Percentiles rank a stretch among this genome's conserved stretches.
These are phyloP conservation scores for Basipetospora chlamydospora DNA, from an alignment of 2,329 filamentous ascomycete species.

Conservation along the genomic window DNA sequence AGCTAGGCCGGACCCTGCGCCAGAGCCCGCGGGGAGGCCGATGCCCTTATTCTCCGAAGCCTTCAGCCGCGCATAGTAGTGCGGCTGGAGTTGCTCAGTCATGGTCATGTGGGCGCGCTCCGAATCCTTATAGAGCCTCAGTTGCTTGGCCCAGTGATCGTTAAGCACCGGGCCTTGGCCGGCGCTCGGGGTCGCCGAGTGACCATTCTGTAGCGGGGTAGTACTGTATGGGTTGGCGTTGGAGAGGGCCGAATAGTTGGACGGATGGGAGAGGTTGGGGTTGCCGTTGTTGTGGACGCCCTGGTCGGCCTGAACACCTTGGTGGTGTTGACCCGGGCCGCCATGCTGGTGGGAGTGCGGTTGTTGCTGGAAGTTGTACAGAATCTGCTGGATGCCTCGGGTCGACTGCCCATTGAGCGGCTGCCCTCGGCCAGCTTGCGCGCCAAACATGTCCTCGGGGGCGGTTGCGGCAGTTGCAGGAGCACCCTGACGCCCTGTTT, in stretches of 20 bases:
- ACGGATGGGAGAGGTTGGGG: slow-evolving; percentile 8
- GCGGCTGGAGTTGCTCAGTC: slow-evolving; percentile 48
- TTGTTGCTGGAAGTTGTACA: slow-evolving; percentile 54
- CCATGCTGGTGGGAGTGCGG: slow-evolving; percentile 41
- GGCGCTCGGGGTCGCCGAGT: slow-evolving; percentile 30
- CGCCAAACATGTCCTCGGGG: slow-evolving; percentile 5
- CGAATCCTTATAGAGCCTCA: slow-evolving; percentile 65
- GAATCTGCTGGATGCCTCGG: slow-evolving; percentile 29
- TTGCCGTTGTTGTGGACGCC: slow-evolving; percentile 38
- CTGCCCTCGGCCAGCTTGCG: slow-evolving; percentile 6
- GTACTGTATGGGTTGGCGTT: slow-evolving; percentile 47
- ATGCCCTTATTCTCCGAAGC: slow-evolving; percentile 57
- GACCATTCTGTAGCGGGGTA: slow-evolving; percentile 41
- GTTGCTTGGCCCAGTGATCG: slow-evolving; percentile 78
- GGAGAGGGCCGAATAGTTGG: slow-evolving; percentile 26
- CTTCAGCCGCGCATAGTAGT: slow-evolving; percentile 59
- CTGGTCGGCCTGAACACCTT: slow-evolving; percentile 35
- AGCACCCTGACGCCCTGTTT: no score
- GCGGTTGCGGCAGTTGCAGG: neutral
- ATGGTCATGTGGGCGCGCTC: slow-evolving; percentile 59
- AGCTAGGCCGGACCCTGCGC: slow-evolving; percentile 26
- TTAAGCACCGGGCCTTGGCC: slow-evolving; percentile 37
- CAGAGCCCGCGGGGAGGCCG: slow-evolving; percentile 31
- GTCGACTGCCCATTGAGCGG: slow-evolving; percentile 6
- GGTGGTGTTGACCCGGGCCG: slow-evolving; percentile 49